phyloP scores from a whole-genome alignment of 768 basidiomycete species.

The Clavaria fumosa region DNA sequence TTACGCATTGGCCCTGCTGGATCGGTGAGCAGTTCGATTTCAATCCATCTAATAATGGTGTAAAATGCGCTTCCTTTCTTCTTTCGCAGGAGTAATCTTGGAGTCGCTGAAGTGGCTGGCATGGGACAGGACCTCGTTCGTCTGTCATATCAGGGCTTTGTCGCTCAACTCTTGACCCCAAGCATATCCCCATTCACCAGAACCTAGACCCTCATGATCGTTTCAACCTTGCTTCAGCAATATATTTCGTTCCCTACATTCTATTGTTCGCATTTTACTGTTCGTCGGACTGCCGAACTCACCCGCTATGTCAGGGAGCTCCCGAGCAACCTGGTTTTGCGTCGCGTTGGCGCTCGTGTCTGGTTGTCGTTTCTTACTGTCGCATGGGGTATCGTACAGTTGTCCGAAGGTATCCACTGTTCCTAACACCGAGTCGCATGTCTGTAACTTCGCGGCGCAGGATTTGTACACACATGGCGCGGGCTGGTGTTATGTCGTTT shows the following conservation, averaged over 20 bases:
- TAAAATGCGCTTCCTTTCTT: too few species aligned
- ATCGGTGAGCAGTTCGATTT: too few species aligned
- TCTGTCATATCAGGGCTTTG: slow-evolving; percentile 4
- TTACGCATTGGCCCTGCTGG: too few species aligned
- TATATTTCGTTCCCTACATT: slow-evolving; percentile 35
- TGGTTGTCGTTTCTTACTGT: slow-evolving; percentile 28
- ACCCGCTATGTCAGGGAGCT: slow-evolving; percentile 20
- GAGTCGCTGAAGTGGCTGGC: slow-evolving; percentile 26
- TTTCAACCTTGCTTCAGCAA: slow-evolving; percentile 29
- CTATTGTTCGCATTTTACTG: slow-evolving; percentile 21
- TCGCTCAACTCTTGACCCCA: neutral
- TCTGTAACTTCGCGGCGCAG: too few species aligned
- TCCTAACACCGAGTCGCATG: too few species aligned
- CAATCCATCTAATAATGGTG: too few species aligned
- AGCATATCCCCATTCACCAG: slow-evolving; percentile 14
- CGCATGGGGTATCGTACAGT: slow-evolving; percentile 29
- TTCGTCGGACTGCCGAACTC: neutral
- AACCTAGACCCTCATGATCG: slow-evolving; percentile 23
- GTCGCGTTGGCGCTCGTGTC: slow-evolving; percentile 26
- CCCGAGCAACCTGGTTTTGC: slow-evolving; percentile 29
- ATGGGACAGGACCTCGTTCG: slow-evolving; percentile 27
- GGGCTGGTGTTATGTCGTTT: slow-evolving; percentile 25
- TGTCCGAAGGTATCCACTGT: too few species aligned
- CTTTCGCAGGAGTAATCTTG: slow-evolving; percentile 28
- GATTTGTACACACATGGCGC: slow-evolving; percentile 29